Percentiles rank a stretch among this genome's conserved stretches.
Conservation (phyloP, 2,329 filamentous ascomycete species). For the Neonectria neomacrospora region DNA sequence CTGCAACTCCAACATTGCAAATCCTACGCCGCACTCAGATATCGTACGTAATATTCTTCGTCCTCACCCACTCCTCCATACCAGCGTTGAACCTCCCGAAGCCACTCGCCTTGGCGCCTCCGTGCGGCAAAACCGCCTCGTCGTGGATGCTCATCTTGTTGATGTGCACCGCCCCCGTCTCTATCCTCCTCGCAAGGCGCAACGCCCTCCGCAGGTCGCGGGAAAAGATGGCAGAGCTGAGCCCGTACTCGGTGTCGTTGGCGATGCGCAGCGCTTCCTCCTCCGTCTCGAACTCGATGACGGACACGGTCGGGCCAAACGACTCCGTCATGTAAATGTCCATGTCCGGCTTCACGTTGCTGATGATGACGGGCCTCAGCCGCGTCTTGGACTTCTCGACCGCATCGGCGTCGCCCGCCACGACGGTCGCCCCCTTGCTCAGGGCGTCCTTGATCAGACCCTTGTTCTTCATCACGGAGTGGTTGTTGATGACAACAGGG, state of each 20-base stretch:
- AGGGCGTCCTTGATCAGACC: slow-evolving; percentile 63
- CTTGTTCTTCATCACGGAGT: slow-evolving; percentile 55
- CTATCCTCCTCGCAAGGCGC: slow-evolving; percentile 67
- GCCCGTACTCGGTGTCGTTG: slow-evolving; percentile 84
- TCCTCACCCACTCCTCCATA: slow-evolving; percentile 23
- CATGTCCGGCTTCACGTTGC: slow-evolving; percentile 69
- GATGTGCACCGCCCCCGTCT: slow-evolving; percentile 67
- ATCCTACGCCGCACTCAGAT: not conserved
- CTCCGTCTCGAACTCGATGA: slow-evolving; percentile 72
- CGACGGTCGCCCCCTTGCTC: slow-evolving; percentile 68
- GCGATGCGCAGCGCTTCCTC: slow-evolving; percentile 78
- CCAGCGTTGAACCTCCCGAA: slow-evolving; percentile 26
- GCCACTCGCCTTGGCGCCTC: slow-evolving; percentile 28
- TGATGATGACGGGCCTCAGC: slow-evolving; percentile 74
- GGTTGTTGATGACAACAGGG: slow-evolving; percentile 19
- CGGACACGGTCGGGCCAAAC: slow-evolving; percentile 77
- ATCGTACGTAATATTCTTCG: slow-evolving; percentile 25
- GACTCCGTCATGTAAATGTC: slow-evolving; percentile 79
- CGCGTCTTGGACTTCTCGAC: slow-evolving; percentile 46
- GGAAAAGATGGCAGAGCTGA: slow-evolving; percentile 77
- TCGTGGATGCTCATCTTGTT: slow-evolving; percentile 28
- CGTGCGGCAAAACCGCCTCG: slow-evolving; percentile 25
- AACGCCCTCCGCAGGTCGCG: slow-evolving; percentile 68
- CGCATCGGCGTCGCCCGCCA: slow-evolving; percentile 51
- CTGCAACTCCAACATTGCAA: not conserved